Conservation (phyloP, 805 yeast species). For the Candida dajiaensis region DNA sequence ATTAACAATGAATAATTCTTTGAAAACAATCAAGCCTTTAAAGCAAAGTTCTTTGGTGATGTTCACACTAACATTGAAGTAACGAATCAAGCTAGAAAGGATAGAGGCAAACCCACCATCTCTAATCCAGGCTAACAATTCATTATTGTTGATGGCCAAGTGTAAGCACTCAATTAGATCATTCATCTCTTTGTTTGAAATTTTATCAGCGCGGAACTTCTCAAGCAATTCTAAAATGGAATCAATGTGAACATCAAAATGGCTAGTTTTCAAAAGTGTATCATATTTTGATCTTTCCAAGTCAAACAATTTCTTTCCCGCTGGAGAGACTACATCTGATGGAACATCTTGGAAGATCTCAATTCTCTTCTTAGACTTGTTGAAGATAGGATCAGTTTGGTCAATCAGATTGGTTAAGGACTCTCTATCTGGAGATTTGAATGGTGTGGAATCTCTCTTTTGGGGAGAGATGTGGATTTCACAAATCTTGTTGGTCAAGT, state of each 20-base stretch:
- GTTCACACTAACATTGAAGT: slow-evolving; percentile 18
- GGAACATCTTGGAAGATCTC: slow-evolving; percentile 21
- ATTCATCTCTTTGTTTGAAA: slow-evolving; percentile 11
- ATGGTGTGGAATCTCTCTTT: slow-evolving; percentile 4
- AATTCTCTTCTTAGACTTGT: slow-evolving; percentile 12
- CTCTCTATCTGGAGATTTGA: slow-evolving; percentile 9
- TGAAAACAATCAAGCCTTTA: slow-evolving; percentile 22
- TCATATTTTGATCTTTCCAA: slow-evolving; percentile 12
- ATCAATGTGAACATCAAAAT: slow-evolving; percentile 8
- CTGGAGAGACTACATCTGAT: background rate
- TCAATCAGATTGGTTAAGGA: slow-evolving; percentile 16
- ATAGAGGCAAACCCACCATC: slow-evolving; percentile 14
- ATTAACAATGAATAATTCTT: slow-evolving; percentile 19
- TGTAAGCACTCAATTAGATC: slow-evolving; percentile 15
- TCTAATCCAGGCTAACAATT: slow-evolving; percentile 15
- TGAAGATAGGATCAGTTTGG: slow-evolving; percentile 22
- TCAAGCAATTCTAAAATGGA: slow-evolving; percentile 6
- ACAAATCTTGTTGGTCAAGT: slow-evolving; percentile 16
- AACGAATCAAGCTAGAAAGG: slow-evolving; percentile 9
- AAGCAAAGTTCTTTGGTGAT: slow-evolving; percentile 20
- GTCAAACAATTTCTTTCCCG: slow-evolving; percentile 15
- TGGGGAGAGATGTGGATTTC: slow-evolving; percentile 23
- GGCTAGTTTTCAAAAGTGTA: background rate
- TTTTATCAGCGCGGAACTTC: slow-evolving; percentile 12
- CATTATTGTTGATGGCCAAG: slow-evolving; percentile 8